Evolutionary conservation across 257 asterid genomes (phyloP).

Genomic region (Solanum pinnatisectum): DNA sequence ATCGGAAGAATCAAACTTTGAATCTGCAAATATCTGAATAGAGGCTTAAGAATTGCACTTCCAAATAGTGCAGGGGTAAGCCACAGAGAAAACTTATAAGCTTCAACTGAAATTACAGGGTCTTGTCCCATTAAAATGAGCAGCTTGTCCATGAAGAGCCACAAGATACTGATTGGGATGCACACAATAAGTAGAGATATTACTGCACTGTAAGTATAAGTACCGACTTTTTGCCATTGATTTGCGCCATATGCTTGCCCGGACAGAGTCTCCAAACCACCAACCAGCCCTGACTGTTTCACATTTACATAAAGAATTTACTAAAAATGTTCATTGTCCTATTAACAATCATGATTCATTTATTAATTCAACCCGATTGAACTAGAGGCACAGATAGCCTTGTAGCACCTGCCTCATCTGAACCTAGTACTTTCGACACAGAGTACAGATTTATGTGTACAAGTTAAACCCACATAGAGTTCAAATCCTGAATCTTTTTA

Average conservation of each 20-base stretch:
- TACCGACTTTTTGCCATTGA: conserved; percentile 37
- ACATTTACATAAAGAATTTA: not conserved
- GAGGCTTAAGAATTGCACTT: conserved; percentile 33
- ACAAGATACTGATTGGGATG: conserved; percentile 31
- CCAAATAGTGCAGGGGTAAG: conserved; percentile 43
- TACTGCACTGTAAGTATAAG: conserved; percentile 37
- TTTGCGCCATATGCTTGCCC: conserved; percentile 64
- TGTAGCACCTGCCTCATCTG: too few species aligned
- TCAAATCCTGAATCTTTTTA: too few species aligned
- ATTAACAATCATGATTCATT: too few species aligned
- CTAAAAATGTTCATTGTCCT: not conserved
- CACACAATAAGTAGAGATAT: conserved; percentile 29
- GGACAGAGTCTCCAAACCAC: conserved; percentile 54
- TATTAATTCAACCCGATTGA: too few species aligned
- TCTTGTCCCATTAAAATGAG: conserved; percentile 43
- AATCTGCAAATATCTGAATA: conserved; percentile 41
- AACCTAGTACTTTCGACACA: too few species aligned
- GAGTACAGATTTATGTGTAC: too few species aligned
- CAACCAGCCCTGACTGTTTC: conserved; percentile 40
- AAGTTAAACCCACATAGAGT: too few species aligned
- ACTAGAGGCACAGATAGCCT: too few species aligned
- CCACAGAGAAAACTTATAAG: conserved; percentile 21
- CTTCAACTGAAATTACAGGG: conserved; percentile 30
- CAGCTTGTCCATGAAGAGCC: conserved; percentile 39
- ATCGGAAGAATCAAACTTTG: conserved; percentile 46